Percentiles rank a stretch among this genome's conserved stretches.
Conservation (phyloP, 306 rosid genomes). For the Lupinus albus region DNA sequence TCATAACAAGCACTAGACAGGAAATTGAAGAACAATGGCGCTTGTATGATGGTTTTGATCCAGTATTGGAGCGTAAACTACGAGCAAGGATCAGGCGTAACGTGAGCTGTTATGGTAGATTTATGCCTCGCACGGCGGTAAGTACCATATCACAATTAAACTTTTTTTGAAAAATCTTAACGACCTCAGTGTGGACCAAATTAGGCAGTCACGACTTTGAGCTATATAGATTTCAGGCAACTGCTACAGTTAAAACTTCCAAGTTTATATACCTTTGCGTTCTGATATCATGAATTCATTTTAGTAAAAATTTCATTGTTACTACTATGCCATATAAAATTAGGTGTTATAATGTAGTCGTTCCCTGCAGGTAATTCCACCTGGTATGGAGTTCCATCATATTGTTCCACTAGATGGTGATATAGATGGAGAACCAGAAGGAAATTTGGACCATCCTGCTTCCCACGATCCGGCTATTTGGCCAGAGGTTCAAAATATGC, state of each 20-base stretch:
- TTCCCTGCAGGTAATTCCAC: constrained; percentile 78
- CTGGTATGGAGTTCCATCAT: constrained; percentile 99
- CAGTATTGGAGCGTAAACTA: constrained; percentile 88
- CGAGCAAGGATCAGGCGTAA: constrained; percentile 96
- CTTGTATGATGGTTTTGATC: constrained; percentile 96
- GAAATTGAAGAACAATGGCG: constrained; percentile 99
- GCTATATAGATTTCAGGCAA: constrained; percentile 29
- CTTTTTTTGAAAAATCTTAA: constrained; percentile 12
- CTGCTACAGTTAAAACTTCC: constrained; percentile 38
- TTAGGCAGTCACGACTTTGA: constrained; percentile 32
- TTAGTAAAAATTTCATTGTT: constrained; percentile 35
- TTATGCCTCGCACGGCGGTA: constrained; percentile 95
- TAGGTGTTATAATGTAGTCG: constrained; percentile 33
- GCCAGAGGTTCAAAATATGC: constrained; percentile 74
- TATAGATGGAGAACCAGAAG: constrained; percentile 83
- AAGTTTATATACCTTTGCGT: constrained; percentile 26
- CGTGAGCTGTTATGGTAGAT: constrained; percentile 97
- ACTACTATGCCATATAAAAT: constrained; percentile 26
- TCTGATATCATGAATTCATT: constrained; percentile 24
- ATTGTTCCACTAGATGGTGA: constrained; percentile 89
- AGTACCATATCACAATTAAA: constrained; percentile 43
- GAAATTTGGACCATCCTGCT: constrained; percentile 81
- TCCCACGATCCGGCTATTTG: constrained; percentile 91
- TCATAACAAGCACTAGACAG: constrained; percentile 92
- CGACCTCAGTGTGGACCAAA: constrained; percentile 18